Conservation (phyloP, 768 basidiomycete genomes). For the Leccinellum luteum region DNA sequence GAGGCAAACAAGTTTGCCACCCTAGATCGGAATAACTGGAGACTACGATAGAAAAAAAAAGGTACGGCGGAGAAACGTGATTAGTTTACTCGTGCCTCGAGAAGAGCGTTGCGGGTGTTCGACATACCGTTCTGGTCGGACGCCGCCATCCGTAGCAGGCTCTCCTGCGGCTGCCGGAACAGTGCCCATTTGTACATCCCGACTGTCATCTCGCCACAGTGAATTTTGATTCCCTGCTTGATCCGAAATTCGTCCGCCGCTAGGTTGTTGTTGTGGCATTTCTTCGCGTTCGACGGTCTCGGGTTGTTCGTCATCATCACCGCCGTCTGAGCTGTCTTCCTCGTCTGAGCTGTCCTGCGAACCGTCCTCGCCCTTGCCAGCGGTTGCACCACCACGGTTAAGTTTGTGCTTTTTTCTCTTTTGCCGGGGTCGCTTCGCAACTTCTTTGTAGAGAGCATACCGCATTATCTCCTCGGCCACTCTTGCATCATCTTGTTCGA, state of each 20-base stretch:
- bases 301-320: constrained; percentile 41
- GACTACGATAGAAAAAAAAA: background rate
- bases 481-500: constrained; percentile 81
- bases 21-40: constrained; percentile 76
- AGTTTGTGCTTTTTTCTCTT: constrained; percentile 85
- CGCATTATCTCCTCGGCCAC: constrained; percentile 94
- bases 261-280: constrained; percentile 38
- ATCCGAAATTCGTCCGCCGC: constrained; percentile 23
- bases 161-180: constrained; percentile 39
- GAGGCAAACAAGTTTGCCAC: constrained; percentile 71
- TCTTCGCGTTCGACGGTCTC: constrained; percentile 47
- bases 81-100: background rate
- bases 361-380: constrained; percentile 53
- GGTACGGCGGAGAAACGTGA: background rate
- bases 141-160: constrained; percentile 40
- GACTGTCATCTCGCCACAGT: constrained; percentile 66
- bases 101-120: constrained; percentile 1
- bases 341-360: constrained; percentile 34
- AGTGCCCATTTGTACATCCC: constrained; percentile 61
- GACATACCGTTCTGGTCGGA: constrained; percentile 59
- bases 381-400: constrained; percentile 60
- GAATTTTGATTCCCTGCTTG: constrained; percentile 46
- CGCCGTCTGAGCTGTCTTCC: constrained; percentile 43
- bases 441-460: constrained; percentile 97
- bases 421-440: constrained; percentile 67